Percentiles rank a stretch among this genome's conserved stretches.
Conservation (phyloP, 139 green algal genomes). For the Micractinium conductrix region DNA sequence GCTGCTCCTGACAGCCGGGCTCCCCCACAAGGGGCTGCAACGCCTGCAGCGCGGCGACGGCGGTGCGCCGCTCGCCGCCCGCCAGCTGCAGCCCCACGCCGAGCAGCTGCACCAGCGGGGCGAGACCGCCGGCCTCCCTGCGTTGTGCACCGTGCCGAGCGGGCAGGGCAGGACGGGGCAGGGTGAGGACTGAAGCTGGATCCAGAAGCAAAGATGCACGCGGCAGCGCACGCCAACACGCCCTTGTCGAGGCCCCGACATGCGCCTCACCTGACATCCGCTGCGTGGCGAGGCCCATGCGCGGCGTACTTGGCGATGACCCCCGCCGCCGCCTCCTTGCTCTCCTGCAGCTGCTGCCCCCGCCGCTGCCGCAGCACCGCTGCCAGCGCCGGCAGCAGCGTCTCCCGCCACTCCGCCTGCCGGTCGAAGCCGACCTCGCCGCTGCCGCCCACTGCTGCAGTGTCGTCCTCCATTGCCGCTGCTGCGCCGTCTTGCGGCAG, state of each 20-base stretch:
- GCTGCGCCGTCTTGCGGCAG: too few species aligned
- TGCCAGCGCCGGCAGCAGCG: conserved; percentile 24
- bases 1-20: neutral
- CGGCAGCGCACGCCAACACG: too few species aligned
- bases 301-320: conserved; percentile 10
- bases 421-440: too few species aligned
- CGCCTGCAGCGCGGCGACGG: conserved; percentile 12
- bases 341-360: conserved; percentile 12
- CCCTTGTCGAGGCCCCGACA: too few species aligned
- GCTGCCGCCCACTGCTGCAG: neutral
- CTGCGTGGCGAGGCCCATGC: neutral
- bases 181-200: too few species aligned
- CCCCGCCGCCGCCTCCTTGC: conserved; percentile 22
- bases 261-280: neutral
- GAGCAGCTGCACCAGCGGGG: conserved; percentile 33
- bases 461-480: neutral
- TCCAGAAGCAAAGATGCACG: too few species aligned
- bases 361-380: conserved; percentile 4
- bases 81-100: conserved; percentile 5
- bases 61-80: conserved; percentile 20
- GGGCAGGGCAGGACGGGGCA: too few species aligned
- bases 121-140: conserved; percentile 5
- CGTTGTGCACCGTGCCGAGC: neutral
- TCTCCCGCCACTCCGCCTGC: neutral
- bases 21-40: conserved; percentile 9